Evolutionary conservation across 2,329 filamentous ascomycete genomes (phyloP), one percentile per base, ranked within the genome.

Genomic region (Epichloe amarillans): DNA sequence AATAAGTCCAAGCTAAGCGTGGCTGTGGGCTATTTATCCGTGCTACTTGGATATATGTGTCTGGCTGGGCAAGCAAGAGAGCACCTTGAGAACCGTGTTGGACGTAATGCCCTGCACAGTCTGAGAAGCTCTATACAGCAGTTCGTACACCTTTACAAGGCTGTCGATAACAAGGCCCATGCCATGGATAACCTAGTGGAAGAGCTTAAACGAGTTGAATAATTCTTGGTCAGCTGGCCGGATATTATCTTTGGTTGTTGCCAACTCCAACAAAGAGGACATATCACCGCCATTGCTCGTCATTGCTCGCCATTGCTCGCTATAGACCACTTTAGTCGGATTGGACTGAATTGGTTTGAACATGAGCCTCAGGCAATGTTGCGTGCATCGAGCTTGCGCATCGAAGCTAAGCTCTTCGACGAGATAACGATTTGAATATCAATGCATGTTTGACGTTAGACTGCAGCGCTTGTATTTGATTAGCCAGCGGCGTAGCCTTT

Each of bases 41-140:
- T 96, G 14, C 72, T 95, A 5, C 74, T 97, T 2, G 88, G 88
- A 17, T 93, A 89, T 57, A 70, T 96, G 23, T 89, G 82, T 57
- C 72, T 93, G 30, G 66, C 72, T 47, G 59, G 65, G 11, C 66
- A 70, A 4, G 69, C 73, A 7, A 67, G 72, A 44, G 63, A 67
- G 46, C 68, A 67, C 26, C 68, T 80, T 37, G 64, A 66, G 38
- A 56, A 61, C 5, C 67, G 66, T 46, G 71, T 72, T 42, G 64
- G 68, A 8, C 68, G 68, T 37, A 69, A 67, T 53, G 75, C 66
- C 41, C 63, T 77, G 35, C 62, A 64, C 5, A 68, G 70, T 14
- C 58, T 81, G 14, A 64, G 77, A 41, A 69, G 69, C 50, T 77
- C 76, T 7, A 74, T 81, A 50, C 69, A 72, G 36, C 75, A 79